Evolutionary conservation across 192 early-diverging fungal genomes (phyloP).

Genomic region (Cetraspora pellucida): DNA sequence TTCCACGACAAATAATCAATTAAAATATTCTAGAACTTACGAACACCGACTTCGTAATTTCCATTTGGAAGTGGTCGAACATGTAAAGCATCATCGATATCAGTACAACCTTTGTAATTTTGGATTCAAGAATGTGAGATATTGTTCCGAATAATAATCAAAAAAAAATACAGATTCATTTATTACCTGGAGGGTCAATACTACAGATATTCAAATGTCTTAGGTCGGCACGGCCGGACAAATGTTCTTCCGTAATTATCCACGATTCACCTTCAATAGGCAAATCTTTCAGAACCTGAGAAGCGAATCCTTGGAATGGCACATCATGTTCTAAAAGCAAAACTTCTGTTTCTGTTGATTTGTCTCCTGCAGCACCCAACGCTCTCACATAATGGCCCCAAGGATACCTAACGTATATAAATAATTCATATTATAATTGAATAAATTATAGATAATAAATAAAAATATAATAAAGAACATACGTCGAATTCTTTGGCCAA

Average conservation of each 20-base stretch:
- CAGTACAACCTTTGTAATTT: constrained; percentile 75
- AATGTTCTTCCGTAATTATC: constrained; percentile 74
- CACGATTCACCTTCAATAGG: constrained; percentile 88
- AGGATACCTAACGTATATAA: constrained; percentile 55
- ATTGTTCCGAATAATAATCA: not conserved
- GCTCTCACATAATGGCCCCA: constrained; percentile 90
- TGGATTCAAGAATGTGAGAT: not conserved
- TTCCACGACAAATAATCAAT: too few relatives aligned
- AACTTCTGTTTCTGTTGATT: constrained; percentile 94
- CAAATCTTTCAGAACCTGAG: constrained; percentile 78
- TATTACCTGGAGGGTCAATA: constrained; percentile 90
- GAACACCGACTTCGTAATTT: constrained; percentile 85
- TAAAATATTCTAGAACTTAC: constrained; percentile 28
- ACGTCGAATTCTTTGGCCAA: constrained; percentile 81
- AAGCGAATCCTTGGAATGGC: constrained; percentile 90
- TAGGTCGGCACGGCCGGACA: constrained; percentile 77
- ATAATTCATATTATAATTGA: not conserved
- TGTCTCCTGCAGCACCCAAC: constrained; percentile 92
- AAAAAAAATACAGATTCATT: not conserved
- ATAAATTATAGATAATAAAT: too few relatives aligned
- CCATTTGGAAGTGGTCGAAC: constrained; percentile 78
- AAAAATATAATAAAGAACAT: constrained; percentile 23
- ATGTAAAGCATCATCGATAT: constrained; percentile 99
- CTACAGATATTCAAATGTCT: constrained; percentile 86
- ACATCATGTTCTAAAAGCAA: constrained; percentile 96